Evolutionary conservation across 1,284 basidiomycete species (phyloP), one percentile per base, ranked within the genome.

Genomic region (Papiliotrema laurentii): DNA sequence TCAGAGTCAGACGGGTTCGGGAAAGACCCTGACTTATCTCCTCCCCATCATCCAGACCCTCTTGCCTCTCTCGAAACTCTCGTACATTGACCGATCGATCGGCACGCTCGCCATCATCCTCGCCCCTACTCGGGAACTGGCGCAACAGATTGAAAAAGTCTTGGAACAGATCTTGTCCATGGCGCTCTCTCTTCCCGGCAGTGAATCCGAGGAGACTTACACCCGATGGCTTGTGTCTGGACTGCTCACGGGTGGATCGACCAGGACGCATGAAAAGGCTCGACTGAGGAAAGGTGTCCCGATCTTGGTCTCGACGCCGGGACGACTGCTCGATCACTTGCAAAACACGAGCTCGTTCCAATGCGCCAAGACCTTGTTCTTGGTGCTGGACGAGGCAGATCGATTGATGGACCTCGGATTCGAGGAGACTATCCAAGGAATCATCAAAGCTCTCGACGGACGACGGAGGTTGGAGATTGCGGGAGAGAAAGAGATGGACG

Each of bases 371-470:
- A 90, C 89, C 64, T 83, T 89, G 47, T 98, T 94, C 90, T 79
- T 99, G 16, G 85, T 99, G 1, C 81, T 98, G 26, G 96, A 99
- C 67, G 96, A 99, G 75, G 94, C 96, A 2, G 96, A 99, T 74
- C 78, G 93, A 11, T 71, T 88, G 35, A 84, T 86, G 80, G 85
- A 88, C 61, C 76, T 83, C 35, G 81, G 82, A 0, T 81, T 83
- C 52, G 81, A 82, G 58, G 80, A 83, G 61, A 79, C 78, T 0
- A 78, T 83, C 49, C 81, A 81, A 42, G 92, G 89, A 0, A 97
- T 98, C 60, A 76, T 97, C 47, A 83, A 85, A 62, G 84, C 86
- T 13, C 71, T 97, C 14, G 89, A 94, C 50, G 89, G 89, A 0
- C 79, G 89, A 53, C 73, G 81, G 54, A 83, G 81, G 63, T 79